These are phyloP conservation scores for Metarhizium rileyi DNA, from an alignment of 2,329 filamentous ascomycete genomes.

Conservation along the genomic window DNA sequence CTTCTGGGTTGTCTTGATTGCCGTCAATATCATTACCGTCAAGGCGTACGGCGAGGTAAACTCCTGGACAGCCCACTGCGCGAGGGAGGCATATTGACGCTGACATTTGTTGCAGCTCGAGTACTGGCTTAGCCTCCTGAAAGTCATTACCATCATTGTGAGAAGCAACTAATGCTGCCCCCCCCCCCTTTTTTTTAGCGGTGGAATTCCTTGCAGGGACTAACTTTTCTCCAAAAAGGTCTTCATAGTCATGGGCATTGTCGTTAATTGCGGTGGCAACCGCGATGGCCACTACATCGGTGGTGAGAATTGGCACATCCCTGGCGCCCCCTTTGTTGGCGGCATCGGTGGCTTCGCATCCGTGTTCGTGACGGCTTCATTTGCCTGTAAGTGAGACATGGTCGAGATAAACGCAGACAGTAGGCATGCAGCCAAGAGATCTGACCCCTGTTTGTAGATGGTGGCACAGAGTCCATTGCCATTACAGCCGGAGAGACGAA, in stretches of 20 bases:
- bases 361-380: slow-evolving; percentile 42
- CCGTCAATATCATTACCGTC: slow-evolving; percentile 24
- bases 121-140: slow-evolving; percentile 47
- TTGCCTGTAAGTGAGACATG: slow-evolving; percentile 38
- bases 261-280: slow-evolving; percentile 42
- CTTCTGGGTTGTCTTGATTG: slow-evolving; percentile 46
- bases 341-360: slow-evolving; percentile 58
- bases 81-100: not conserved
- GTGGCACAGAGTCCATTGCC: slow-evolving; percentile 53
- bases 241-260: slow-evolving; percentile 55
- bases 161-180: too few relatives aligned
- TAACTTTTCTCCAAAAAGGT: slow-evolving; percentile 20
- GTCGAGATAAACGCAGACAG: too few relatives aligned
- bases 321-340: slow-evolving; percentile 53
- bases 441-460: slow-evolving; percentile 14
- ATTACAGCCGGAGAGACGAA: slow-evolving; percentile 59
- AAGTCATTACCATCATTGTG: slow-evolving; percentile 41
- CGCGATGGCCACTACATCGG: slow-evolving; percentile 44
- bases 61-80: not conserved
- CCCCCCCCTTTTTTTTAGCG: not conserved
- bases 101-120: slow-evolving; percentile 30
- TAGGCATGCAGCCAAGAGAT: not conserved
- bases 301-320: slow-evolving; percentile 45
- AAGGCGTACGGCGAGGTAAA: slow-evolving; percentile 25
- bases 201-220: not conserved